A percentile compares a stretch with the other conserved stretches of the same genome.
phyloP scores from a whole-genome alignment of 139 green algal species.

The Picochlorum costavermella region DNA sequence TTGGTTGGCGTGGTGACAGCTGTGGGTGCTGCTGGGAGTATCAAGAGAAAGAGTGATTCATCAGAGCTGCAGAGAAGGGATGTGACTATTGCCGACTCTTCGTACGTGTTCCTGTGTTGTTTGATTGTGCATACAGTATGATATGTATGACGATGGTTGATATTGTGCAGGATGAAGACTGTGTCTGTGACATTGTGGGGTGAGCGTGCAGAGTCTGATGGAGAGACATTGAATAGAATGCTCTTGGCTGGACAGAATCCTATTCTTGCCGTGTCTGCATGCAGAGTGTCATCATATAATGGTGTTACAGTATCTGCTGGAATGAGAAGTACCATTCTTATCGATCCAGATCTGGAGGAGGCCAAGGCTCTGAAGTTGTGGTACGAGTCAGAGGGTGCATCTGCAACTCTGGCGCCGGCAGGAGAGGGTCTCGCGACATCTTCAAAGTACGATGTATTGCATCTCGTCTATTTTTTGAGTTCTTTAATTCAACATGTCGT shows the following conservation, averaged over 20 bases:
- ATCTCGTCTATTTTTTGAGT: not conserved
- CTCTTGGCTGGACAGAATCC: constrained; percentile 14
- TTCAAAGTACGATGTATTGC: not conserved
- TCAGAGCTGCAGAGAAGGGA: constrained; percentile 61
- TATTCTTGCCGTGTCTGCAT: constrained; percentile 37
- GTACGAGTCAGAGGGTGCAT: constrained; percentile 42
- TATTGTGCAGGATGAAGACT: constrained; percentile 41
- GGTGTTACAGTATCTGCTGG: constrained; percentile 57
- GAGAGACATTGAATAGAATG: constrained; percentile 36
- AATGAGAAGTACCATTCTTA: constrained; percentile 23
- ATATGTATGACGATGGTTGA: no score
- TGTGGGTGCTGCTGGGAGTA: constrained; percentile 40
- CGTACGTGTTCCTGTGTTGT: no score
- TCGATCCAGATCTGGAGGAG: constrained; percentile 49
- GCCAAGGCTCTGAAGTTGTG: constrained; percentile 42
- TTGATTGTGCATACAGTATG: no score
- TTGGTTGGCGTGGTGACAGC: constrained; percentile 63
- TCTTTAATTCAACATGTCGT: constrained; percentile 18
- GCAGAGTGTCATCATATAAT: constrained; percentile 58
- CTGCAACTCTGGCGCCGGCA: constrained; percentile 28
- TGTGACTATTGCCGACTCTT: constrained; percentile 57
- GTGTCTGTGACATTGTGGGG: constrained; percentile 73
- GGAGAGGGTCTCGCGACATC: constrained; percentile 45
- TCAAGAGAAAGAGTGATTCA: constrained; percentile 78
- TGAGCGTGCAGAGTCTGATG: constrained; percentile 24